Conservation (phyloP, 129 eudicot species). For the Flaveria ramosissima region DNA sequence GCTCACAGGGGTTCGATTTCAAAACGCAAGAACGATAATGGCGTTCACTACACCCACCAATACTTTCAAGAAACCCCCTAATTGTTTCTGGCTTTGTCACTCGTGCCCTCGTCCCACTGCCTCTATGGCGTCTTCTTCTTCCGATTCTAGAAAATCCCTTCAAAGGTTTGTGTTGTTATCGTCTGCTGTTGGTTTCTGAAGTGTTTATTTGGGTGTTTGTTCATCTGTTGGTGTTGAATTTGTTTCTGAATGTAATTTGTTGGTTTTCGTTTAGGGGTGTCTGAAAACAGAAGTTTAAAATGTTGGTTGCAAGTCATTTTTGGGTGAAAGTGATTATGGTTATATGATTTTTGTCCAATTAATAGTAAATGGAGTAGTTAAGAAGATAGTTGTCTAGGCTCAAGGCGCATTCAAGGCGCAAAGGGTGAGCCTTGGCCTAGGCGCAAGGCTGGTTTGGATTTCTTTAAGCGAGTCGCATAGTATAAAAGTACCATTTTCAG, state of each 20-base stretch:
- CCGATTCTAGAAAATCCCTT: constrained; percentile 37
- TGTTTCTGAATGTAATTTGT: not conserved
- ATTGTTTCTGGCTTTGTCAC: constrained; percentile 48
- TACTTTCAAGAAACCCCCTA: constrained; percentile 57
- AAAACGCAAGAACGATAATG: constrained; percentile 46
- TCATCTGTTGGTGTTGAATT: not conserved
- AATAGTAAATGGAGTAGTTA: too few relatives aligned
- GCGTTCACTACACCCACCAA: constrained; percentile 59
- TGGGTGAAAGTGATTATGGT: not conserved
- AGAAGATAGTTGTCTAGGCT: too few relatives aligned
- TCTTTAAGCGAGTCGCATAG: too few relatives aligned
- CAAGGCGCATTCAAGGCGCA: too few relatives aligned
- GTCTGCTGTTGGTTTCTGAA: not conserved
- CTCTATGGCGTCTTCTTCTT: constrained; percentile 23
- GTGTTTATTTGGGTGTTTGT: not conserved
- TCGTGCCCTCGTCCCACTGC: constrained; percentile 39
- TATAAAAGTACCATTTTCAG: too few relatives aligned
- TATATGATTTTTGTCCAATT: not conserved
- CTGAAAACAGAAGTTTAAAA: not conserved
- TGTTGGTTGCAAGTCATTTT: not conserved
- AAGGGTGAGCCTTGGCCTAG: too few relatives aligned
- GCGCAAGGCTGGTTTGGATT: too few relatives aligned
- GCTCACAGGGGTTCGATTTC: constrained; percentile 24
- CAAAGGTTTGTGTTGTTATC: constrained; percentile 36
- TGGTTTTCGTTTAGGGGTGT: not conserved